Percentiles rank a stretch among this genome's conserved stretches.
These are phyloP conservation scores for Sporormia fimetaria DNA, from an alignment of 495 filamentous ascomycete species.

Conservation along the genomic window DNA sequence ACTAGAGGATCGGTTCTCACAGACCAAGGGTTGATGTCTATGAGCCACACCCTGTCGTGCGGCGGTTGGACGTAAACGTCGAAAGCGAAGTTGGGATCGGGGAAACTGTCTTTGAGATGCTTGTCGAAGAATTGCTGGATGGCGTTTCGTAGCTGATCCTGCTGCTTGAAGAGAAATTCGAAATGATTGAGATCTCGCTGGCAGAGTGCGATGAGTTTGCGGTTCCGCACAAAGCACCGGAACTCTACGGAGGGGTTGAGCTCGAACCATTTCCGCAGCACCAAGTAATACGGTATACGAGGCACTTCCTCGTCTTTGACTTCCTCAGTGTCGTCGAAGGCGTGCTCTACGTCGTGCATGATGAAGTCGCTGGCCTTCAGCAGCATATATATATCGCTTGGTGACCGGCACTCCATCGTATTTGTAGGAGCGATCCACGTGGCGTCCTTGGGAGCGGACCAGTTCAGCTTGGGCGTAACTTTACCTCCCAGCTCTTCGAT, in stretches of 20 bases:
- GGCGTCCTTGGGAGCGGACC: constrained; percentile 93
- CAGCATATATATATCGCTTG: constrained; percentile 87
- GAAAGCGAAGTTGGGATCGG: constrained; percentile 73
- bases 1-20: constrained; percentile 75
- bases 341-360: constrained; percentile 85
- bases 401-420: constrained; percentile 71
- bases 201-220: constrained; percentile 66
- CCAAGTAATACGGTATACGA: constrained; percentile 49
- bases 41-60: constrained; percentile 64
- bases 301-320: constrained; percentile 3
- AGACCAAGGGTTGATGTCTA: constrained; percentile 96
- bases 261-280: constrained; percentile 76
- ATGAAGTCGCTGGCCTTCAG: constrained; percentile 89
- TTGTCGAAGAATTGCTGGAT: constrained; percentile 65
- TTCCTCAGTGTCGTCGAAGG: constrained; percentile 62
- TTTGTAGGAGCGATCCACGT: constrained; percentile 90
- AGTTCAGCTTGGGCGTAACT: constrained; percentile 88
- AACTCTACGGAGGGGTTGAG: constrained; percentile 88
- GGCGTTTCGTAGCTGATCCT: constrained; percentile 45
- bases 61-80: constrained; percentile 83
- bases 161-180: constrained; percentile 61
- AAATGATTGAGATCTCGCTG: constrained; percentile 89
- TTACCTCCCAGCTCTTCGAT: constrained; percentile 72
- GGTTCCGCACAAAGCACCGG: constrained; percentile 77
- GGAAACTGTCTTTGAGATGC: constrained; percentile 62